Base-by-base conservation (phyloP, 1,284 basidiomycete species). In the Sutorius eximius region DNA sequence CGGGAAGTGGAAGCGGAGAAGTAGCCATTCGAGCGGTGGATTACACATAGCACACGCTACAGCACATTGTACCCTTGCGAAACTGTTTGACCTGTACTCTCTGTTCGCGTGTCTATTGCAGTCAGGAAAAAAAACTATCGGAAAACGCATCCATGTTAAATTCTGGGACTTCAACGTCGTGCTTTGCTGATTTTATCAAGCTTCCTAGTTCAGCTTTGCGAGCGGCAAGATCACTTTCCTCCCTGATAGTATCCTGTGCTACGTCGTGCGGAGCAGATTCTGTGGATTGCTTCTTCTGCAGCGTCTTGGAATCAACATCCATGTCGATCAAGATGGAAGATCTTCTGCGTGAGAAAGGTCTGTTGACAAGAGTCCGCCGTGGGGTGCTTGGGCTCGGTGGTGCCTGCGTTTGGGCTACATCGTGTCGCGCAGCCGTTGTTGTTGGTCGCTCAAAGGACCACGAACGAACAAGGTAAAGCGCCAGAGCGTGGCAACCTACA, bases 401-500 rank as follows among this genome's bases (percentile, higher is more conserved):
- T 4, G 18, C 44, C 37, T 54, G 53, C 5, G 22, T 27, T 18
- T 49, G 27, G 15, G 18, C 42, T 15, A 22, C 24, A 34, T 51
- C 42, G 8, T 49, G 49, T n/a, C 18, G 58, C 15, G 33, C 45
- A 15, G 73, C 71, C 5, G 81, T 76, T 24, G 81, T 76, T 24
- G 65, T 57, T 52, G 93, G 91, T 45, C 89, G 80, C 51, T 92
- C 90, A 69, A 97, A 98, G 3, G 89, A 88, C 95, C 95, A 98
- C 0, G 89, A 89, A 24, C 83, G 82, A 38, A 96, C 84, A 13
- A 98, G 82, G 64, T 92, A 86, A 24, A 98, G 79, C 3, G 93
- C 95, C 13, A 98, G 76, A 5, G 83, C 81, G 69, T 97, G 94
- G 62, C 95, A 98, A n/a, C 96, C 95, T 96, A 65, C 3, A 53